Percentiles rank a stretch among this genome's conserved stretches.
phyloP scores from a whole-genome alignment of 1,284 basidiomycete genomes.

The Irpex sp. region DNA sequence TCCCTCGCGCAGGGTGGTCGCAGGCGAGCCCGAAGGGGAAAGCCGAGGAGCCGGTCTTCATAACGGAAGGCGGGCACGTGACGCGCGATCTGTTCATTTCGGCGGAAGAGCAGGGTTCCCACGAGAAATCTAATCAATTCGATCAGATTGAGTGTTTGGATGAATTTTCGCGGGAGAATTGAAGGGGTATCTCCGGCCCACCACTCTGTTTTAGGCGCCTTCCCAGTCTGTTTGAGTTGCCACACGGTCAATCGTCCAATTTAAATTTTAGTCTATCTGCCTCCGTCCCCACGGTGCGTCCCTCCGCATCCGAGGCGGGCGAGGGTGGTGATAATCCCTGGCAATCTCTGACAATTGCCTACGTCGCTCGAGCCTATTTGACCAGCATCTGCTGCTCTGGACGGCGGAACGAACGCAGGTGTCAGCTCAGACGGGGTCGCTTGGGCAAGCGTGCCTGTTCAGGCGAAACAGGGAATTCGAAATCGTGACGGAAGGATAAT shows the following conservation, averaged over 20 bases:
- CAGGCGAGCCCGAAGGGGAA: neutral
- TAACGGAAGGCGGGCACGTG: neutral
- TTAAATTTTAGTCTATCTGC: neutral
- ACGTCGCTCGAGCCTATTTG: too few relatives aligned
- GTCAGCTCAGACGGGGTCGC: too few relatives aligned
- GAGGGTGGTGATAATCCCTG: too few relatives aligned
- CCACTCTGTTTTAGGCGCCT: neutral
- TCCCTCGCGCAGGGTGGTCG: neutral
- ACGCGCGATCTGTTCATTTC: neutral
- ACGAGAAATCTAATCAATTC: conserved; percentile 24
- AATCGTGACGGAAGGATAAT: too few relatives aligned
- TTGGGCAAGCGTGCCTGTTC: too few relatives aligned
- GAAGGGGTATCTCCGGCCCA: conserved; percentile 1
- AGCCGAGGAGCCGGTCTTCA: neutral
- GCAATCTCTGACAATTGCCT: too few relatives aligned
- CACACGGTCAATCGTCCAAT: neutral
- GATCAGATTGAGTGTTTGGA: conserved; percentile 21
- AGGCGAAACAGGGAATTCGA: too few relatives aligned
- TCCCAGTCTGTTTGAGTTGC: neutral
- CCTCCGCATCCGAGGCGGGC: neutral
- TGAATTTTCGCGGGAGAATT: conserved; percentile 27
- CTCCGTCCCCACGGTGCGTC: neutral
- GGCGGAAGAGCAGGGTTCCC: conserved; percentile 11
- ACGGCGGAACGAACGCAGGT: too few relatives aligned
- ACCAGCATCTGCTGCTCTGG: too few relatives aligned